Evolutionary conservation across 306 rosid genomes (phyloP).

Genomic region (Lotus japonicus): DNA sequence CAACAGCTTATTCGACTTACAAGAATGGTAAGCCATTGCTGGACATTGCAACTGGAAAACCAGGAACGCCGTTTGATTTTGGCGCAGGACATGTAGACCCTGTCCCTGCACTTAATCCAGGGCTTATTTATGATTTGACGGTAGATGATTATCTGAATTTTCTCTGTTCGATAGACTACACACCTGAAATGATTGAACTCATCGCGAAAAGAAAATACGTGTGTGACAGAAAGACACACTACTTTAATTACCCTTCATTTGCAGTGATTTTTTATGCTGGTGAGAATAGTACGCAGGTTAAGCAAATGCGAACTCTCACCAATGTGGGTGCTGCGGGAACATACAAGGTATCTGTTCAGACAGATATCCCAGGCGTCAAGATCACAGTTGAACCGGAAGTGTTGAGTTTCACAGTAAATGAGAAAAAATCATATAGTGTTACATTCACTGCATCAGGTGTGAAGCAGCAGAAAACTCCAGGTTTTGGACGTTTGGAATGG

Average conservation of each 20-base stretch:
- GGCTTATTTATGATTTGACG: conserved; percentile 67
- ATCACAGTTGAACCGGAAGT: conserved; percentile 51
- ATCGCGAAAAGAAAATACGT: conserved; percentile 40
- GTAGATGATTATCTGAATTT: conserved; percentile 55
- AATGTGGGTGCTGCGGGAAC: conserved; percentile 60
- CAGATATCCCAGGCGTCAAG: conserved; percentile 30
- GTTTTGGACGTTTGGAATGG: conserved; percentile 72
- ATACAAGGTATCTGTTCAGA: conserved; percentile 32
- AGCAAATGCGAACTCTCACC: conserved; percentile 48
- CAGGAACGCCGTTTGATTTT: conserved; percentile 60
- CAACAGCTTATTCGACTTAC: conserved; percentile 63
- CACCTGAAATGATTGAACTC: conserved; percentile 15
- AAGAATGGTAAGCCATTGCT: conserved; percentile 28
- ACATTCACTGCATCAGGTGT: conserved; percentile 34
- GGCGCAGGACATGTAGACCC: conserved; percentile 86
- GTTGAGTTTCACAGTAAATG: conserved; percentile 44
- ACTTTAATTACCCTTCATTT: conserved; percentile 74
- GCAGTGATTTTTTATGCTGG: conserved; percentile 35
- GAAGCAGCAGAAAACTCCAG: background rate
- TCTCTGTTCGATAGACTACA: conserved; percentile 64
- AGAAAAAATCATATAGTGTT: conserved; percentile 52
- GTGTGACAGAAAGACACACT: conserved; percentile 39
- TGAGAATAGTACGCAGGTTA: background rate
- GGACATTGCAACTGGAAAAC: conserved; percentile 44
- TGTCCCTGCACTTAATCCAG: conserved; percentile 59